phyloP scores from a whole-genome alignment of 208 protist genomes.

The Leishmania turanica region DNA sequence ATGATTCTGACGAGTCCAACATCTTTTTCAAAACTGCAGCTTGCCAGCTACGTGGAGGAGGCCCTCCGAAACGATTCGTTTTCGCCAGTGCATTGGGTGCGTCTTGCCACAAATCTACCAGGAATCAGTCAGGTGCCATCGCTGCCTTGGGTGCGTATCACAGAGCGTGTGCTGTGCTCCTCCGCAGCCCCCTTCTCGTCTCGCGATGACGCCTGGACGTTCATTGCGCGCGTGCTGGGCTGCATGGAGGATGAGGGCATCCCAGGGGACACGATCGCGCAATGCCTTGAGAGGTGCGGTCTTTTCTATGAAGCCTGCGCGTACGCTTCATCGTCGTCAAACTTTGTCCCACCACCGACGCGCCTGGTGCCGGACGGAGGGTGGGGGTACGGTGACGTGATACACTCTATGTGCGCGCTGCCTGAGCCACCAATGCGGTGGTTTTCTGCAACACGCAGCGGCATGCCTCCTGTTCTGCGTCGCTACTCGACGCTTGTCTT shows the following conservation, averaged over 20 bases:
- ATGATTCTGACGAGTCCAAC: not conserved
- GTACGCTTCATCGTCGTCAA: slow-evolving; percentile 16
- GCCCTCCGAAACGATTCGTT: slow-evolving; percentile 8
- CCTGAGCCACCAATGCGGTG: slow-evolving; percentile 15
- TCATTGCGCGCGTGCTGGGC: slow-evolving; percentile 4
- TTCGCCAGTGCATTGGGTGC: slow-evolving; percentile 14
- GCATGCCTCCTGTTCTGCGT: slow-evolving; percentile 28
- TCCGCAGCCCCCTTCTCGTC: not conserved
- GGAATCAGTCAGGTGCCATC: not conserved
- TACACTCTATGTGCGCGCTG: slow-evolving; percentile 25
- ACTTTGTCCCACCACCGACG: slow-evolving; percentile 2
- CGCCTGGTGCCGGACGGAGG: not conserved
- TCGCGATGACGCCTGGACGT: slow-evolving; percentile 15
- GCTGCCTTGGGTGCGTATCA: slow-evolving; percentile 8
- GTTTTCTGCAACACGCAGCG: slow-evolving; percentile 1
- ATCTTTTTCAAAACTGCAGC: not conserved
- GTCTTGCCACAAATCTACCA: not conserved
- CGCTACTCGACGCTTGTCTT: slow-evolving; percentile 25
- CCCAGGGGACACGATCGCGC: not conserved
- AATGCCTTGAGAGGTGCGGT: slow-evolving; percentile 14
- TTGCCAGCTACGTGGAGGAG: not conserved
- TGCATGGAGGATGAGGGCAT: slow-evolving; percentile 11
- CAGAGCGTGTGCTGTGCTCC: slow-evolving; percentile 9
- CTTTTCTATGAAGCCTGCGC: slow-evolving; percentile 28
- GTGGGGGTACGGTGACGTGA: slow-evolving; percentile 12